phyloP scores from a whole-genome alignment of 768 basidiomycete genomes.

The Floccularia luteovirens region DNA sequence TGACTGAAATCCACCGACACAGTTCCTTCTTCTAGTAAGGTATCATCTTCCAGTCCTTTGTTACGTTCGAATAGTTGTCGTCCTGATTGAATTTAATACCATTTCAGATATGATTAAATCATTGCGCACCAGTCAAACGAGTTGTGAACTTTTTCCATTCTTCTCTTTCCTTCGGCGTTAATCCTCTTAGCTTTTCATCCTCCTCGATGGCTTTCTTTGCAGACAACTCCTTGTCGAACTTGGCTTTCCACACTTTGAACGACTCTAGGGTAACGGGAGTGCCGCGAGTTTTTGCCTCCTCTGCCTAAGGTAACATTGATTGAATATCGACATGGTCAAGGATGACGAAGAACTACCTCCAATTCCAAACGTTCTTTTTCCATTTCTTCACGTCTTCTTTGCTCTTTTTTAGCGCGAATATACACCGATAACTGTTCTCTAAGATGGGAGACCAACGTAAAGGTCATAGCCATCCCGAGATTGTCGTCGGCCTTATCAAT shows the following conservation, averaged over 20 bases:
- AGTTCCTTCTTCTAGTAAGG: slow-evolving; percentile 75
- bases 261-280: slow-evolving; percentile 84
- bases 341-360: slow-evolving; percentile 45
- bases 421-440: slow-evolving; percentile 67
- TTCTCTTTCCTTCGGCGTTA: slow-evolving; percentile 79
- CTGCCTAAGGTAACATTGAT: slow-evolving; percentile 44
- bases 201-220: slow-evolving; percentile 59
- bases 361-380: slow-evolving; percentile 70
- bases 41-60: slow-evolving; percentile 72
- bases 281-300: slow-evolving; percentile 81
- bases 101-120: neutral
- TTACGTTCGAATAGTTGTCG: slow-evolving; percentile 90
- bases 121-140: slow-evolving; percentile 58
- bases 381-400: slow-evolving; percentile 47
- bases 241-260: slow-evolving; percentile 78
- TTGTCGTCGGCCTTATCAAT: slow-evolving; percentile 73
- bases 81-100: slow-evolving; percentile 36
- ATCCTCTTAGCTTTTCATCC: slow-evolving; percentile 59
- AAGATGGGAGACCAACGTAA: slow-evolving; percentile 82
- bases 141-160: slow-evolving; percentile 61
- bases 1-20: slow-evolving; percentile 86
- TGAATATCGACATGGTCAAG: neutral
- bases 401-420: slow-evolving; percentile 51
- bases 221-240: slow-evolving; percentile 66
- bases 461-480: slow-evolving; percentile 96